Percentiles rank a stretch among this genome's conserved stretches.
Conservation (phyloP, 306 rosid genomes). For the Pyrus betulifolia region DNA sequence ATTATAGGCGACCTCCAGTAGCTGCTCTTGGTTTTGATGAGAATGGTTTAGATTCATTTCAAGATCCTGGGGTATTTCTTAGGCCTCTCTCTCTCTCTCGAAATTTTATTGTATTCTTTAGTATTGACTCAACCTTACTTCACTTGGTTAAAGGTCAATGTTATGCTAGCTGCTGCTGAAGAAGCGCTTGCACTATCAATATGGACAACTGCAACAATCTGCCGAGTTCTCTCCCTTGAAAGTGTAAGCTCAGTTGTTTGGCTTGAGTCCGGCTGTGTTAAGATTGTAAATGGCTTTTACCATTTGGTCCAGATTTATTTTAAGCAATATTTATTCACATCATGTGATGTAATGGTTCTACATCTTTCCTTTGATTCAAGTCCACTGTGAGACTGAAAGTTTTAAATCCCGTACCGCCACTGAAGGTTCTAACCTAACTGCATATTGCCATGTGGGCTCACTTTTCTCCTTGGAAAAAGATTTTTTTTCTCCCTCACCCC, state of each 20-base stretch:
- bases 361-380: not conserved
- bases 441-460: not conserved
- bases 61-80: conserved; percentile 50
- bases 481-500: not conserved
- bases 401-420: not conserved
- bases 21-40: conserved; percentile 52
- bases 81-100: not conserved
- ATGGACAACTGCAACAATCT: conserved; percentile 81
- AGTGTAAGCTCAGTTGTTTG: conserved; percentile 42
- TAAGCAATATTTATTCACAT: not conserved
- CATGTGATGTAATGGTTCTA: not conserved
- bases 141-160: conserved; percentile 38
- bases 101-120: not conserved
- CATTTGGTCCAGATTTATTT: not conserved
- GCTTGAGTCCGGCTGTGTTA: not conserved
- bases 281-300: not conserved
- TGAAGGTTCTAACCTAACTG: not conserved
- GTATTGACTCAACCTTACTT: conserved; percentile 10
- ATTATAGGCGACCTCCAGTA: conserved; percentile 58
- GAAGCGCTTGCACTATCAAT: conserved; percentile 79
- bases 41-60: conserved; percentile 30
- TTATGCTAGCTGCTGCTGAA: conserved; percentile 74
- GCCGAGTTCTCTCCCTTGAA: conserved; percentile 87
- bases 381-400: not conserved
- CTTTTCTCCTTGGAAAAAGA: not conserved